Evolutionary conservation across 768 basidiomycete genomes (phyloP).

Genomic region (Polyporus arcularius): DNA sequence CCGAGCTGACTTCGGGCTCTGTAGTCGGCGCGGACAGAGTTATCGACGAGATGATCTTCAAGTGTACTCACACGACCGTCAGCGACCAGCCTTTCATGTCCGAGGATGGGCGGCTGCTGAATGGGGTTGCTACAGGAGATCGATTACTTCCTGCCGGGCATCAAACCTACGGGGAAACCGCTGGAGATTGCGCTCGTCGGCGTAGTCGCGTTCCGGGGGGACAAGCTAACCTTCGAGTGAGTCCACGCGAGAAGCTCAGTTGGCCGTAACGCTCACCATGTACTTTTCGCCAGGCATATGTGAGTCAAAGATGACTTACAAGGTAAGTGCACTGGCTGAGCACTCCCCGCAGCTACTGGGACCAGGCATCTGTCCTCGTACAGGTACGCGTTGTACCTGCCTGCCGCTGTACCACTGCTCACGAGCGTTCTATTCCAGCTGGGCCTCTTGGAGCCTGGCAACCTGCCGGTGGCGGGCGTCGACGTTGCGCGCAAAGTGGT

Average conservation of each 20-base stretch:
- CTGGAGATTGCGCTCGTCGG: slow-evolving; percentile 46
- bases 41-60: slow-evolving; percentile 50
- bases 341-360: slow-evolving; percentile 42
- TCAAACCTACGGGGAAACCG: slow-evolving; percentile 37
- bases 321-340: neutral
- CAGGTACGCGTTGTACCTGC: slow-evolving; percentile 31
- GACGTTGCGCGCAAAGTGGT: slow-evolving; percentile 42
- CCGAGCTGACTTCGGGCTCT: neutral
- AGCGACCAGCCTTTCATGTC: neutral
- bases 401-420: neutral
- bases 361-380: slow-evolving; percentile 48
- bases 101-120: neutral
- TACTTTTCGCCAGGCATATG: slow-evolving; percentile 27
- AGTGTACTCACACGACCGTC: slow-evolving; percentile 42
- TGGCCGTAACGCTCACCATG: neutral
- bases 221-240: slow-evolving; percentile 51
- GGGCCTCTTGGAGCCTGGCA: slow-evolving; percentile 34
- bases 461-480: slow-evolving; percentile 41
- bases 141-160: slow-evolving; percentile 38
- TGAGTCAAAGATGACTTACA: slow-evolving; percentile 15
- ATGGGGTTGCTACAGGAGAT: slow-evolving; percentile 35
- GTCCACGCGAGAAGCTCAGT: slow-evolving; percentile 16
- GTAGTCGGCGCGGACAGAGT: slow-evolving; percentile 45
- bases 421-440: slow-evolving; percentile 24
- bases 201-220: slow-evolving; percentile 48